Percentiles rank a stretch among this genome's conserved stretches.
These are phyloP conservation scores for Raphanus raphanistrum DNA, from an alignment of 345 rosid genomes.

Conservation along the genomic window DNA sequence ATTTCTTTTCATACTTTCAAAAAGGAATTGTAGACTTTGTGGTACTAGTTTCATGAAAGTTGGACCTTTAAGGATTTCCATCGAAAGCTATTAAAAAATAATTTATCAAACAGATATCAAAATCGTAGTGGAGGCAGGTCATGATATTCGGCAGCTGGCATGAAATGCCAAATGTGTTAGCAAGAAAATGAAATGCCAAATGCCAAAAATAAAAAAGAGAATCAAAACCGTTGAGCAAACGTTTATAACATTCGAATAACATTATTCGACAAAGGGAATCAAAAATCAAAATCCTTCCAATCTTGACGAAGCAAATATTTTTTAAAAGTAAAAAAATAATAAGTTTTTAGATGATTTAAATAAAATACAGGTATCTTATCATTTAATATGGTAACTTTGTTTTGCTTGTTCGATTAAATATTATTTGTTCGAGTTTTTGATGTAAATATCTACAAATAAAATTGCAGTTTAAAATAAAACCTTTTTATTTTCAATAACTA, in stretches of 20 bases:
- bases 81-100: not conserved
- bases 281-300: not conserved
- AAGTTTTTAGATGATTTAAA: not conserved
- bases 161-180: not conserved
- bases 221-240: not conserved
- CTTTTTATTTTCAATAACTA: not conserved
- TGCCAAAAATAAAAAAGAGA: not conserved
- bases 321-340: too few relatives aligned
- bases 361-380: not conserved
- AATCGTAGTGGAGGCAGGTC: not conserved
- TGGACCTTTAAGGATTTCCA: not conserved
- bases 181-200: not conserved
- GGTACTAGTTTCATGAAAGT: not conserved
- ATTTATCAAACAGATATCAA: not conserved
- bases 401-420: too few relatives aligned
- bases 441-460: not conserved
- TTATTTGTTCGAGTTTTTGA: not conserved
- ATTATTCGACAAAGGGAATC: not conserved
- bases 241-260: not conserved
- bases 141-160: conserved; percentile 1
- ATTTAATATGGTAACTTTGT: too few relatives aligned
- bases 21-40: not conserved
- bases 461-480: not conserved
- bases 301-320: not conserved
- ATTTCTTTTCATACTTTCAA: not conserved